Base-by-base conservation (phyloP, 805 yeast species). In the Candida ficus region DNA sequence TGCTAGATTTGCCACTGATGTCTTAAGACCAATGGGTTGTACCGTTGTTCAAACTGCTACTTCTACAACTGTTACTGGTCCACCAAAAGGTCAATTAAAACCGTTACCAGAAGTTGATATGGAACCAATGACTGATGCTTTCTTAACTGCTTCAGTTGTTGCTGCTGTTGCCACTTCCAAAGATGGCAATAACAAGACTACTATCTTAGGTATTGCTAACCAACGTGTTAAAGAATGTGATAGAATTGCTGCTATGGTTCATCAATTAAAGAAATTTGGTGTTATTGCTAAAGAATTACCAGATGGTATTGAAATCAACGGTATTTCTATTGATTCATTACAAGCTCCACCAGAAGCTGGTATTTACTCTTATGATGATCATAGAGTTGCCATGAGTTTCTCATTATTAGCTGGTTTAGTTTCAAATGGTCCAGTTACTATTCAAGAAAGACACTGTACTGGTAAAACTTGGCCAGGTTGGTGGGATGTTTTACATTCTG, bases 81-180 rank as follows among this genome's bases (percentile, higher is more conserved):
- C 97, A 6, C 69, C 83, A 16, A 64, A 64, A 29, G 95, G 95
- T 13, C 45, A 62, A 0, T 70, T 93, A 49, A 75, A 71, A 54
- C 86, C 95, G 7, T 68, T 93, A 47, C 68, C 78, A 11, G 75
- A 70, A 46, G 83, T 93, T 42, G 97, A 93, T 60, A 93, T 93
- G 99, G 99, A 93, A 66, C 98, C 99, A 40, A 93, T 93, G 99
- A 93, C 99, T 0, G 99, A 93, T 64, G 99, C 99, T 0, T 93
- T 93, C 61, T 70, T 93, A 55, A 93, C 99, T 13, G 99, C 99
- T 0, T 78, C 95, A 39, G 97, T 93, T 11, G 95, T 89, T 16
- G 99, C 98, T 26, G 96, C 99, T n/a, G 75, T 85, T 31, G 95
- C 96, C 4, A 68, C 70, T 46, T 39, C 43, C 3, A 69, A 73